These are phyloP conservation scores for Thoreauomyces humboldtii DNA, from an alignment of 192 early-diverging fungal genomes.

Conservation along the genomic window DNA sequence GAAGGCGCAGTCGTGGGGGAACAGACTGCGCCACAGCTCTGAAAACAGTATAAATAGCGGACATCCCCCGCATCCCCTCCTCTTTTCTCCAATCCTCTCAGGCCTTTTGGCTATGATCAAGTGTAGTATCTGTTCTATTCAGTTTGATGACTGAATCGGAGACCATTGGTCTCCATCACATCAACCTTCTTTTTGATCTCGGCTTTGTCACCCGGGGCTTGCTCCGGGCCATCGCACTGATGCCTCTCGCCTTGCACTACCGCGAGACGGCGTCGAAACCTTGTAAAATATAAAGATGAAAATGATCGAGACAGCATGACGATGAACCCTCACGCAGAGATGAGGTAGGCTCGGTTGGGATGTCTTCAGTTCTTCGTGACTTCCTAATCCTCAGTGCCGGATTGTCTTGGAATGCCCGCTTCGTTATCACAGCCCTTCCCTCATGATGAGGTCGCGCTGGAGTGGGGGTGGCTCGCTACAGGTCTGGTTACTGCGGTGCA, in stretches of 20 bases:
- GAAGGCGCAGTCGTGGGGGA: no score
- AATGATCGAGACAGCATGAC: no score
- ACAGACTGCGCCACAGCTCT: no score
- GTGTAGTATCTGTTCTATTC: slow-evolving; percentile 88
- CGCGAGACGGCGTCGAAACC: slow-evolving; percentile 47
- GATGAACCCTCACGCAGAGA: no score
- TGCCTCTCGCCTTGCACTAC: slow-evolving; percentile 68
- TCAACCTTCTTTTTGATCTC: slow-evolving; percentile 64
- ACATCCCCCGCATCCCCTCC: slow-evolving; percentile 18
- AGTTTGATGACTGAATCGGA: slow-evolving; percentile 65
- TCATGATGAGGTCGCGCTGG: no score
- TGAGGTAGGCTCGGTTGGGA: no score
- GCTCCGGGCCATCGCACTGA: slow-evolving; percentile 49
- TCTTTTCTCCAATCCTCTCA: slow-evolving; percentile 60
- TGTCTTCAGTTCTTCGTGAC: no score
- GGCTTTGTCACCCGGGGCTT: slow-evolving; percentile 42
- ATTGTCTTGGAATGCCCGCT: no score
- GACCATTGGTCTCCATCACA: slow-evolving; percentile 37
- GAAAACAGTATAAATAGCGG: slow-evolving; percentile 28
- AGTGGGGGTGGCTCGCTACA: no score
- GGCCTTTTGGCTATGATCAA: slow-evolving; percentile 85
- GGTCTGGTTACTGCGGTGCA: no score
- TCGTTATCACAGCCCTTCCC: no score
- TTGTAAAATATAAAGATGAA: slow-evolving; percentile 18
- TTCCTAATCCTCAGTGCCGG: no score